Base-by-base conservation (phyloP, 73 alveolate genomes). In the Paramecium caudatum region DNA sequence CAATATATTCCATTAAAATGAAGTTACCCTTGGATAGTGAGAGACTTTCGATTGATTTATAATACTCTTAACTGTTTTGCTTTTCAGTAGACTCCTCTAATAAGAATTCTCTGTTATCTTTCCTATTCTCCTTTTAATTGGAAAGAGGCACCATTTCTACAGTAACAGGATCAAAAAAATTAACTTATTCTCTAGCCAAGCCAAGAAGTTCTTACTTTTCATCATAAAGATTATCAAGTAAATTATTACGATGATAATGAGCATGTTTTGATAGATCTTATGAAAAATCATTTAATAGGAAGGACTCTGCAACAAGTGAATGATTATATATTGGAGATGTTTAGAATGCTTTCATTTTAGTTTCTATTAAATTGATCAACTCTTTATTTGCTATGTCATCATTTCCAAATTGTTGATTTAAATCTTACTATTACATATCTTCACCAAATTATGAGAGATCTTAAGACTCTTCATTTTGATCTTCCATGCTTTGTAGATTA, bases 1-100 rank as follows among this genome's bases (percentile, higher is more conserved):
- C 95, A 23, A 91, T 30, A 34, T 90, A 91, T 82, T 91, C 95
- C 69, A 88, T 46, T 47, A 91, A 41, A 5, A 91, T 49, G 12
- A 91, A 90, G 21, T 50, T 82, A 17, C 94, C 95, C 34, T 91
- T 86, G 8, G 88, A 19, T 13, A 74, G 43, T 19, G 88, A 74
- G 36, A 74, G 21, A 5, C 32, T 41, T 8, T 41, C 43, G 1
- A 74, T 25, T 12, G 17, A 21, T 74, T 74, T 74, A 37, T 74
- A 74, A 45, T 74, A 43, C 21, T 74, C 88, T 34, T 74, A 41
- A 74, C 69, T 41, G 21, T 74, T 36, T n/a, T 27, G 15, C 32
- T 39, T 74, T 45, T 74, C 88, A 74, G 88, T 30, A 1, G 21
- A 37, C 43, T 74, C 88, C 21, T 74, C 88, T 10, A 74, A 34